A percentile compares a stretch with the other conserved stretches of the same genome.
These are phyloP conservation scores for Ganoderma sinense DNA, from an alignment of 1,284 basidiomycete genomes.

Conservation along the genomic window DNA sequence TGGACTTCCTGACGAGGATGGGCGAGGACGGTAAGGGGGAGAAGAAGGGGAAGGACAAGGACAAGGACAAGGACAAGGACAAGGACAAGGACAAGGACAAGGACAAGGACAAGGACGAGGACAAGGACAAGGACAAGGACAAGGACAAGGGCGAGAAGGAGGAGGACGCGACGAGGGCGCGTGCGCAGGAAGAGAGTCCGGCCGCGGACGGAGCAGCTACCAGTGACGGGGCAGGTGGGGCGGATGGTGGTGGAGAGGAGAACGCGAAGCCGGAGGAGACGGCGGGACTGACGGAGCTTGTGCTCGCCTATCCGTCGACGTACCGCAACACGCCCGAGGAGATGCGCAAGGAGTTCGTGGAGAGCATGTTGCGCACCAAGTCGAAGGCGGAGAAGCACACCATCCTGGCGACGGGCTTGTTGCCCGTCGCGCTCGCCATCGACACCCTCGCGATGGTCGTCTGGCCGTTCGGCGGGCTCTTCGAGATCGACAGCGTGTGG, in stretches of 20 bases:
- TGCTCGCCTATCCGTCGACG: conserved; percentile 3
- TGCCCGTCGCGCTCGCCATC: conserved; percentile 5
- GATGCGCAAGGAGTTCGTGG: conserved; percentile 8
- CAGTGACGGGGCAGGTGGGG: no score
- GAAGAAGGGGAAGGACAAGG: neutral
- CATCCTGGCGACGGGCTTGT: neutral
- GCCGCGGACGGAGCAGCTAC: neutral
- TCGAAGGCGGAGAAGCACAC: conserved; percentile 7
- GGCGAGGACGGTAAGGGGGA: neutral
- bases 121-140: neutral
- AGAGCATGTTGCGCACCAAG: conserved; percentile 6
- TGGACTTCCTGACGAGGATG: conserved; percentile 1
- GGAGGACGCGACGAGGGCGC: neutral
- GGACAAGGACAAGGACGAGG: neutral
- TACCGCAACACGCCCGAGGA: conserved; percentile 1
- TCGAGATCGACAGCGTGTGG: conserved; percentile 8
- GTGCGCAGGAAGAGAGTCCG: neutral
- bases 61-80: neutral
- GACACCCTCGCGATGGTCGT: conserved; percentile 1
- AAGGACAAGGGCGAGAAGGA: neutral
- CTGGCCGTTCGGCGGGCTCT: conserved; percentile 6
- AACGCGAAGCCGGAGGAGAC: neutral
- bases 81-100: neutral
- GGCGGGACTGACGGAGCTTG: neutral
- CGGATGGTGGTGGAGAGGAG: neutral